Evolutionary conservation across 192 early-diverging fungal species (phyloP).

Genomic region (Coemansia sp.): DNA sequence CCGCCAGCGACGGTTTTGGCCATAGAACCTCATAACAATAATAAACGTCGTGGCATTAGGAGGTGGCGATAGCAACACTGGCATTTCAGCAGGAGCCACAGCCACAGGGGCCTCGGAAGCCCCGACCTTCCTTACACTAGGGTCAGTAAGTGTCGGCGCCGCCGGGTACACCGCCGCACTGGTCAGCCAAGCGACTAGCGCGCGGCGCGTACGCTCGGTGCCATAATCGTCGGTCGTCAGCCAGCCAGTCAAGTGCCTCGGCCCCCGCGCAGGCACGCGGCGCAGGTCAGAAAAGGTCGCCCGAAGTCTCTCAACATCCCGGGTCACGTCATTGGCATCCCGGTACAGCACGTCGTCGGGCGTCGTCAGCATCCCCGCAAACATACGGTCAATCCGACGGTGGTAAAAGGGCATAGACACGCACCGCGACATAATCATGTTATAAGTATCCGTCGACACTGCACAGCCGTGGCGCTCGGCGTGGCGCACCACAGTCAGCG

Average conservation of each 20-base stretch:
- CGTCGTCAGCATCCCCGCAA: conserved; percentile 21
- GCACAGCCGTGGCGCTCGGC: conserved; percentile 22
- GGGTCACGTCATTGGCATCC: conserved; percentile 1
- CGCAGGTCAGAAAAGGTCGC: neutral
- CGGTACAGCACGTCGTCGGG: conserved; percentile 14
- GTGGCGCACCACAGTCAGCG: conserved; percentile 28
- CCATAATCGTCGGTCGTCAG: neutral
- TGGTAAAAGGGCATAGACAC: neutral
- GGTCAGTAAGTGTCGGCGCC: conserved; percentile 24
- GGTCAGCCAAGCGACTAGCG: conserved; percentile 38
- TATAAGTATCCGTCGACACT: conserved; percentile 27
- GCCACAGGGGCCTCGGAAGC: neutral
- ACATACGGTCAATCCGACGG: conserved; percentile 6
- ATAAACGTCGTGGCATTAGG: conserved; percentile 44
- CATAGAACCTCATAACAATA: conserved; percentile 25
- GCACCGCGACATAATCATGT: conserved; percentile 24
- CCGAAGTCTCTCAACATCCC: neutral
- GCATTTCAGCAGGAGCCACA: neutral
- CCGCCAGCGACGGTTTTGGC: conserved; percentile 22
- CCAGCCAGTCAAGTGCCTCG: neutral
- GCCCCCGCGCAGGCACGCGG: neutral
- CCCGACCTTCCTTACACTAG: neutral
- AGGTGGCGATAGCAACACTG: conserved; percentile 13
- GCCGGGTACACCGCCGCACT: conserved; percentile 31
- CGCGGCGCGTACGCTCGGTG: neutral